A percentile compares a stretch with the other conserved stretches of the same genome.
Evolutionary conservation across 1,139 yeast species (phyloP).

Genomic region (Saccharomyces hybrid): DNA sequence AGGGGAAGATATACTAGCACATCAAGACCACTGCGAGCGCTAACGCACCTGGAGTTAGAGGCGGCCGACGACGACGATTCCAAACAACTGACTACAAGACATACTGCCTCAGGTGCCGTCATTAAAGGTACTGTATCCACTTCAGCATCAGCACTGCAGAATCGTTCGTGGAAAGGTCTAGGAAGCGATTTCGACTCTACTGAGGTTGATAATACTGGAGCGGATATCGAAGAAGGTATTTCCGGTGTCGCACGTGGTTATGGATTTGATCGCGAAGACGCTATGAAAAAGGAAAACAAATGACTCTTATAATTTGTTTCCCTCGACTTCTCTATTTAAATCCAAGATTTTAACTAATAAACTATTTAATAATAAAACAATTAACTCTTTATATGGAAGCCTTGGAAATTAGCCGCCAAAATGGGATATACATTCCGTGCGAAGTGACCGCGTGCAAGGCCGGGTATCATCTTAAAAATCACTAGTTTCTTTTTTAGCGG

Average conservation of each 20-base stretch:
- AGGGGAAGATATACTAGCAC: constrained; percentile 67
- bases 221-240: constrained; percentile 71
- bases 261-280: constrained; percentile 21
- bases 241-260: constrained; percentile 89
- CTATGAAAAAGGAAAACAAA: constrained; percentile 1
- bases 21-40: constrained; percentile 65
- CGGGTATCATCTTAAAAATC: neutral
- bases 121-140: constrained; percentile 81
- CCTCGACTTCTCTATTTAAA: neutral
- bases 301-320: neutral
- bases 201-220: constrained; percentile 50
- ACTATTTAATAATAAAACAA: neutral
- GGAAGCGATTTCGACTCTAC: constrained; percentile 67
- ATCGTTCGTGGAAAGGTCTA: constrained; percentile 78
- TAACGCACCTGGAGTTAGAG: constrained; percentile 57
- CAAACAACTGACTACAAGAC: constrained; percentile 46
- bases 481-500: neutral
- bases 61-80: constrained; percentile 20
- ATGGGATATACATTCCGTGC: neutral
- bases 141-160: constrained; percentile 69
- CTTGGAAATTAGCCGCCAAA: neutral
- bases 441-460: neutral
- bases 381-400: neutral
- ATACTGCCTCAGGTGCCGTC: constrained; percentile 37
- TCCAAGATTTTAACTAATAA: neutral